phyloP scores from a whole-genome alignment of 1,284 basidiomycete genomes.

The Ustilago trichophora region DNA sequence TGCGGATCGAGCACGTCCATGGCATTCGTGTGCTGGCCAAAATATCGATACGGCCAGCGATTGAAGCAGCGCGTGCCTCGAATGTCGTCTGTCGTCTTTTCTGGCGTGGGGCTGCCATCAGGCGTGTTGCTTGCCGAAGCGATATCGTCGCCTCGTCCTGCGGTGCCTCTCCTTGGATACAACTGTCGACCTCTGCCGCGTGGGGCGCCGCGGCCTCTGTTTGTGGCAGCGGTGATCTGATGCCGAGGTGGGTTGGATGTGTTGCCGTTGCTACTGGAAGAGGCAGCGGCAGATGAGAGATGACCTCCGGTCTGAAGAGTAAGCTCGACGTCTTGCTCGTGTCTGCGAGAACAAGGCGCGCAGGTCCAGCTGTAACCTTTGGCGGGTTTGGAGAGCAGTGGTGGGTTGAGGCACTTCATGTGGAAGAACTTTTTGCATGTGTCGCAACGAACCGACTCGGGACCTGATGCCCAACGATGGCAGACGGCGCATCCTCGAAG shows the following conservation, averaged over 20 bases:
- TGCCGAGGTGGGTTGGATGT: slow-evolving; percentile 11
- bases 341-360: slow-evolving; percentile 84
- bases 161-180: slow-evolving; percentile 20
- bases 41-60: slow-evolving; percentile 95
- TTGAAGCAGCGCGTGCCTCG: slow-evolving; percentile 77
- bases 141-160: slow-evolving; percentile 22
- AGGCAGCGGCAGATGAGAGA: slow-evolving; percentile 17
- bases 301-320: slow-evolving; percentile 36
- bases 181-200: slow-evolving; percentile 16
- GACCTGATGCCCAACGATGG: slow-evolving; percentile 76
- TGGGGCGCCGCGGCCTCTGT: slow-evolving; percentile 32
- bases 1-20: slow-evolving; percentile 76
- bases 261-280: slow-evolving; percentile 12
- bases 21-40: slow-evolving; percentile 88
- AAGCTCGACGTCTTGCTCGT: slow-evolving; percentile 83
- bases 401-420: slow-evolving; percentile 91
- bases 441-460: slow-evolving; percentile 89
- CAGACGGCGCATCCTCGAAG: slow-evolving; percentile 87
- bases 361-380: slow-evolving; percentile 98
- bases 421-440: slow-evolving; percentile 93
- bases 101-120: slow-evolving; percentile 40
- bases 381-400: slow-evolving; percentile 91
- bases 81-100: slow-evolving; percentile 56
- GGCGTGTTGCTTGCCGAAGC: slow-evolving; percentile 34
- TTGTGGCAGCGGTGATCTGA: slow-evolving; percentile 17